Evolutionary conservation across 495 filamentous ascomycete genomes (phyloP).

Genomic region (Daldinia grandis): DNA sequence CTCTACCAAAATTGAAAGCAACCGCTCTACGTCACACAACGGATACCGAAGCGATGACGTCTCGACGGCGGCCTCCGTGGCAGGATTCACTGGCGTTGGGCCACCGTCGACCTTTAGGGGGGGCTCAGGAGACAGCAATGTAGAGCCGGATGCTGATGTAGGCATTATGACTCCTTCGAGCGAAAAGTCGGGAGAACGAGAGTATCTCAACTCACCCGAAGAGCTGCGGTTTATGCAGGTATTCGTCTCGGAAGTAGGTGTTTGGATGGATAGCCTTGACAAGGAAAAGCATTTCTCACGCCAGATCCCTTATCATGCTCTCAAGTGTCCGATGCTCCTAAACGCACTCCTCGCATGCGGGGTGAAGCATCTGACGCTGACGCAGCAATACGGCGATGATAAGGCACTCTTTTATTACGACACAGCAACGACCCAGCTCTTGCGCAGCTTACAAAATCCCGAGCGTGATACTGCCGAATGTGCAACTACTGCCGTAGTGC

Average conservation of each 20-base stretch:
- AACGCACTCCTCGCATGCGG: slow-evolving; percentile 93
- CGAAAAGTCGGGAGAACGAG: slow-evolving; percentile 55
- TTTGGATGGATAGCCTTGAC: slow-evolving; percentile 96
- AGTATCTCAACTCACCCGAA: slow-evolving; percentile 73
- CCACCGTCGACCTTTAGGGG: slow-evolving; percentile 40
- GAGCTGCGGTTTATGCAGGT: slow-evolving; percentile 87
- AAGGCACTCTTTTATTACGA: slow-evolving; percentile 85
- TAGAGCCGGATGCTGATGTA: slow-evolving; percentile 27
- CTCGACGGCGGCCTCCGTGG: slow-evolving; percentile 43
- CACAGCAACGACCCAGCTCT: slow-evolving; percentile 76
- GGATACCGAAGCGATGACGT: slow-evolving; percentile 44
- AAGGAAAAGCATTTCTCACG: slow-evolving; percentile 88
- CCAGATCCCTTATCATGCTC: slow-evolving; percentile 79
- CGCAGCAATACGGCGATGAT: slow-evolving; percentile 77
- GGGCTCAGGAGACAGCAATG: slow-evolving; percentile 28
- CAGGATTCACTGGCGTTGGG: slow-evolving; percentile 39
- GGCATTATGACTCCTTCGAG: slow-evolving; percentile 61
- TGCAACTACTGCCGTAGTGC: slow-evolving; percentile 85
- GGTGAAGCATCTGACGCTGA: slow-evolving; percentile 77
- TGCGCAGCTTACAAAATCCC: slow-evolving; percentile 78
- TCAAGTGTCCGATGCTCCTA: slow-evolving; percentile 87
- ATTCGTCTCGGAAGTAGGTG: slow-evolving; percentile 88
- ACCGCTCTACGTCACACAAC: slow-evolving; percentile 30
- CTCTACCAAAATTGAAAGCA: slow-evolving; percentile 34
- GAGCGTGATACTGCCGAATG: slow-evolving; percentile 85